Percentiles rank a stretch among this genome's conserved stretches.
Conservation (phyloP, 331 rosid genomes). For the Cucumis variabilis region DNA sequence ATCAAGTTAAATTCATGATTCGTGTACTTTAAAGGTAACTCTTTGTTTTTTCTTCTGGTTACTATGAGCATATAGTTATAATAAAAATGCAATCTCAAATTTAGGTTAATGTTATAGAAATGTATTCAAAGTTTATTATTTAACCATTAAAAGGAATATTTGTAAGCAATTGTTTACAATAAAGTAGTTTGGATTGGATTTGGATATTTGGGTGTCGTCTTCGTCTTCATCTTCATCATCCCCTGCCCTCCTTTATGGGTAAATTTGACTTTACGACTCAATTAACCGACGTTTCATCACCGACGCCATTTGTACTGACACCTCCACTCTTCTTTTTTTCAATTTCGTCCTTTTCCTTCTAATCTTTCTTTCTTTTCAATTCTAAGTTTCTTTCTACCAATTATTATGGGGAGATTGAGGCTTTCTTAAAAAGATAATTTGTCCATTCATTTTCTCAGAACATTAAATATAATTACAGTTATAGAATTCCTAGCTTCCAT, state of each 20-base stretch:
- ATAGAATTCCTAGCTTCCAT: background rate
- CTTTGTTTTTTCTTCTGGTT: too few relatives aligned
- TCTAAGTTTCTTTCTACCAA: background rate
- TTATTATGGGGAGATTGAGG: background rate
- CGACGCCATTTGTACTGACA: constrained; percentile 3
- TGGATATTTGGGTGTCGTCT: background rate
- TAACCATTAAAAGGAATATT: background rate
- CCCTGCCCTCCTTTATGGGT: constrained; percentile 14
- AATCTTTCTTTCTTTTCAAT: background rate
- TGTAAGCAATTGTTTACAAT: background rate
- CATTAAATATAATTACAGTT: too few relatives aligned
- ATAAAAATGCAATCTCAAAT: background rate
- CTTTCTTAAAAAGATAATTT: background rate
- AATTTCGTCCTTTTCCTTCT: background rate
- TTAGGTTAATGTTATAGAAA: background rate
- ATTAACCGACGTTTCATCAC: background rate
- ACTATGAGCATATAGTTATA: too few relatives aligned
- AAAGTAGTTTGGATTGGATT: background rate
- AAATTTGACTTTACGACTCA: background rate
- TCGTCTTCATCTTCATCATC: background rate
- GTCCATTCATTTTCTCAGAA: background rate
- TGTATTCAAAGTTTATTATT: too few relatives aligned
- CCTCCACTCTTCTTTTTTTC: background rate
- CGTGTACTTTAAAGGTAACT: too few relatives aligned
- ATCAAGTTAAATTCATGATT: background rate